Evolutionary conservation across 345 rosid genomes (phyloP), one percentile per base, ranked within the genome.

Genomic region (Citrus cavaleriei): DNA sequence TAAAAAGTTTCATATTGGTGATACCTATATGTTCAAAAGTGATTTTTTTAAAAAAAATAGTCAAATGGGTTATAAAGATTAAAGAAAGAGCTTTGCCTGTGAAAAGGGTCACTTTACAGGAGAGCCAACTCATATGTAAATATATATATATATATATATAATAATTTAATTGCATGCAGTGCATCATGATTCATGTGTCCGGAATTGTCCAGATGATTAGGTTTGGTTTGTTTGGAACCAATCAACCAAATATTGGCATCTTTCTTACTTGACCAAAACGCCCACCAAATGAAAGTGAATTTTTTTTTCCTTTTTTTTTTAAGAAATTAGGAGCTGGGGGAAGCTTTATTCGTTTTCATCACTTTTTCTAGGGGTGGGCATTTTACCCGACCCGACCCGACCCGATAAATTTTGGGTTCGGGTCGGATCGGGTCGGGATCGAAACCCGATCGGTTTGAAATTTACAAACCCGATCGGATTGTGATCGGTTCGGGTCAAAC

Each of bases 161-260:
- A 4, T 64, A 0, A 61, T 27, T 18, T 27, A 27, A 57, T 21
- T 10, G 49, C 70, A 30, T 64, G 63, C 46, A 13, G 6, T 18
- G 58, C 22, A 54, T 54, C 58, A 18, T 54, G 21, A 54, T 4
- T 75, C 74, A 38, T 25, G 28, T 35, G 65, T 68, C 70, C 70
- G 60, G 67, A 73, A 57, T 2, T 16, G 54, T 81, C 82, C 75
- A 66, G 78, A 78, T 74, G 37, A 55, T 49, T 51, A 64, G 58
- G 59, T 40, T 7, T 73, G 62, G 42, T 30, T 5, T 32, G 10
- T 14, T 19, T 22, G 74, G 21, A 78, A 46, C 73, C 85, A 78
- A 73, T 35, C 14, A 4, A 35, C 73, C 83, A 80, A 69, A 35
- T 18, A 3, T 54, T n/a, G 58, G 83, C 79, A 85, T 81, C 54